These are phyloP conservation scores for Stephania cephalantha DNA, from an alignment of 164 flowering plant species.

Conservation along the genomic window DNA sequence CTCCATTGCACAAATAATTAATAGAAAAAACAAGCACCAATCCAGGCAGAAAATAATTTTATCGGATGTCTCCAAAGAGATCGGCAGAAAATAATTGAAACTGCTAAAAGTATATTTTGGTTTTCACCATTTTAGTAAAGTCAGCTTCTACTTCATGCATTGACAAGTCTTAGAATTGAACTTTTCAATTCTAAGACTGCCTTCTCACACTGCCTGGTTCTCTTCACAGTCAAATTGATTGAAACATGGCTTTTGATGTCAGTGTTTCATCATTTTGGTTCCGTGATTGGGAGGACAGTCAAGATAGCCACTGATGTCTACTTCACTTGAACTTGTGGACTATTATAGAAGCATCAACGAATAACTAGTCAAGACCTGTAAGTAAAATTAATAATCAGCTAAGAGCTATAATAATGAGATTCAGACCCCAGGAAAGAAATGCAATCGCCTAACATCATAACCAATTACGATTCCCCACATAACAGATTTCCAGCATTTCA, in stretches of 20 bases:
- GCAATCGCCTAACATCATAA: neutral
- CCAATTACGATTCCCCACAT: neutral
- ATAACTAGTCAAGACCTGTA: neutral
- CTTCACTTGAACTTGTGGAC: neutral
- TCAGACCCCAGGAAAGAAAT: neutral
- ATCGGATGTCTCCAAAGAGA: no score
- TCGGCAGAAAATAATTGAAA: neutral
- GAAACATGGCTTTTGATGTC: neutral
- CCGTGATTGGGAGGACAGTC: neutral
- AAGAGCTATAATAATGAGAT: neutral
- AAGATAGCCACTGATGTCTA: neutral
- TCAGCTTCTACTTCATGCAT: neutral
- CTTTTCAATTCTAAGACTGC: no score
- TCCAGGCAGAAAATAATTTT: neutral
- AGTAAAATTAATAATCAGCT: no score
- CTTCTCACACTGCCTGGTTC: neutral
- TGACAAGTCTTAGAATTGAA: neutral
- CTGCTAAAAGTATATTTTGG: neutral
- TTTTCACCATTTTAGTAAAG: neutral
- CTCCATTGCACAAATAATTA: neutral
- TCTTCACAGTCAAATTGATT: neutral
- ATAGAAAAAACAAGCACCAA: neutral
- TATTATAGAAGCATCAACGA: neutral
- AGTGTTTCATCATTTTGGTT: neutral
- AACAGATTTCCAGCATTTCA: neutral